These are phyloP conservation scores for Casuarina equisetifolia DNA, from an alignment of 306 rosid genomes.

Conservation along the genomic window DNA sequence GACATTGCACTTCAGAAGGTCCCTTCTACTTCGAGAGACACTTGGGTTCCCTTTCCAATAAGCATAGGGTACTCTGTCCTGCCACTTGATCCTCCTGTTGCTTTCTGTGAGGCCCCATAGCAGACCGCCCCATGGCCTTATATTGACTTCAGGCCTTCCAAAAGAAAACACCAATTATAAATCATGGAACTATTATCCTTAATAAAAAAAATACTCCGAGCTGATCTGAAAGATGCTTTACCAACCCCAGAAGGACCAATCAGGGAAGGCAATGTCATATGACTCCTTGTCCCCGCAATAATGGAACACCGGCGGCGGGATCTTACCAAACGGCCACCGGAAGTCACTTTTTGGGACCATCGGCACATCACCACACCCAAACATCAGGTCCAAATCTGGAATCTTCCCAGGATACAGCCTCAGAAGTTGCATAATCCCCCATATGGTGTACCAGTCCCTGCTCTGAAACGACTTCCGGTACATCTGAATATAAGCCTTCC, in stretches of 20 bases:
- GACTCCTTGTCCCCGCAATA: constrained; percentile 36
- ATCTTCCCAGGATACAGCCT: constrained; percentile 49
- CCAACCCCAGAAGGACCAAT: constrained; percentile 69
- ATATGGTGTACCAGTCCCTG: constrained; percentile 49
- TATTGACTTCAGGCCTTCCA: constrained; percentile 42
- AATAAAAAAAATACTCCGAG: neutral
- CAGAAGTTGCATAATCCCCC: constrained; percentile 56
- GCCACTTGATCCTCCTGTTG: constrained; percentile 38
- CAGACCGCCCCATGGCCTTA: constrained; percentile 45
- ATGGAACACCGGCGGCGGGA: constrained; percentile 51
- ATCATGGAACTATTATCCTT: no score
- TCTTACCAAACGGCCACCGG: neutral
- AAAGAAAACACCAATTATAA: neutral
- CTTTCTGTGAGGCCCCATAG: constrained; percentile 31
- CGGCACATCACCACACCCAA: constrained; percentile 43
- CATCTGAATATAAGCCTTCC: constrained; percentile 42
- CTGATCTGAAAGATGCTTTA: constrained; percentile 21
- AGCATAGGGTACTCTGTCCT: constrained; percentile 48
- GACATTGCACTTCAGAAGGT: constrained; percentile 38
- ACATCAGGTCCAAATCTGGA: constrained; percentile 51
- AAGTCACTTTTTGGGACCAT: constrained; percentile 15
- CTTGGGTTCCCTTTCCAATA: constrained; percentile 55
- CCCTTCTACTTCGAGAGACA: constrained; percentile 11
- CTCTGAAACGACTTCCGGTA: constrained; percentile 29
- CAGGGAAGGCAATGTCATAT: constrained; percentile 52